Evolutionary conservation across 2,329 filamentous ascomycete genomes (phyloP), one percentile per base, ranked within the genome.

Genomic region (Nemania bipapillata): DNA sequence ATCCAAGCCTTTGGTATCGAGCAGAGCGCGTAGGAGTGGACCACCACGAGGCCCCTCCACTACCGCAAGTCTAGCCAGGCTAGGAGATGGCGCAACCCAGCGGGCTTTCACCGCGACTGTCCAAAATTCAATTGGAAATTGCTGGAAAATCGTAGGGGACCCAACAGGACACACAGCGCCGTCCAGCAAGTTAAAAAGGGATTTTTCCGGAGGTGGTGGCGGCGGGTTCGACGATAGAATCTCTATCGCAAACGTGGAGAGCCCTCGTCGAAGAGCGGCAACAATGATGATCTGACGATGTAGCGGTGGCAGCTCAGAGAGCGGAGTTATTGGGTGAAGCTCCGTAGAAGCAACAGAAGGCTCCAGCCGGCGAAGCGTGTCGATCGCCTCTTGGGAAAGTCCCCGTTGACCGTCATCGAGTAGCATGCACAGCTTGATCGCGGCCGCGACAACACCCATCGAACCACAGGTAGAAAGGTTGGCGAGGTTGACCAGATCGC

Each of bases 361-460:
- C n/a, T 68, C 4, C 56, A 68, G 60, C n/a, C 2, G 1, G 32
- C 24, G 56, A n/a, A 68, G 66, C 11, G 65, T 4, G 22, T 68
- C 32, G 12, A 68, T 59, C 32, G 42, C 7, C 1, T 60, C 60
- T 40, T 65, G 47, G 26, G 61, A 65, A 26, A 68, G 28, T 55
- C 7, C 7, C 2, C 30, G 26, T 49, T 59, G 28, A 26, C 35
- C 20, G 17, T 28, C 24, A n/a, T 50, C 56, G 50, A 54, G 12
- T 50, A 68, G 50, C 61, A 68, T 42, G 52, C 42, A 68, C 22
- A 68, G 7, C n/a, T 65, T 68, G 61, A 68, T 61, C 56, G 66
- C 66, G 40, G 66, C 66, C 15, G 66, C 66, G 7, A 68, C 61
- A 28, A 61, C 49, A 32, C 66, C 66, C 61, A 68, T 65, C 9